These are phyloP conservation scores for slime mould (Dictyostelium discoideum) DNA, from an alignment of 78 protist species.

Conservation along the genomic window dicty_2.7 NC_007089.4:1001501-1002000, in stretches of 20 bases:
- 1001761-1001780: slow-evolving; percentile 46
- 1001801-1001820: slow-evolving; percentile 64
- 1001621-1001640: slow-evolving; percentile 78
- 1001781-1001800: slow-evolving; percentile 74
- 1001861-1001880: slow-evolving; percentile 66
- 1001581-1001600: slow-evolving; percentile 48
- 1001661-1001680: slow-evolving; percentile 41
- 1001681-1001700: slow-evolving; percentile 51
- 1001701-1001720: slow-evolving; percentile 24
- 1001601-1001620: slow-evolving; percentile 76
- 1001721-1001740: background rate
- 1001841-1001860: slow-evolving; percentile 75
- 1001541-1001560: slow-evolving; percentile 78
- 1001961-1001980: slow-evolving; percentile 78
- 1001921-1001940: slow-evolving; percentile 76
- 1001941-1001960: slow-evolving; percentile 57
- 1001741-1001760: background rate
- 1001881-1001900: slow-evolving; percentile 75
- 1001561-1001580: slow-evolving; percentile 44
- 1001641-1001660: slow-evolving; percentile 74
- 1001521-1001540: slow-evolving; percentile 75
- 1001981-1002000: slow-evolving; percentile 32
- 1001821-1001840: slow-evolving; percentile 59
- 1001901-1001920: slow-evolving; percentile 58
- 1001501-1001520: slow-evolving; percentile 79